These are phyloP conservation scores for Syncephalis fuscata DNA, from an alignment of 371 early-diverging fungal genomes.

Conservation along the genomic window DNA sequence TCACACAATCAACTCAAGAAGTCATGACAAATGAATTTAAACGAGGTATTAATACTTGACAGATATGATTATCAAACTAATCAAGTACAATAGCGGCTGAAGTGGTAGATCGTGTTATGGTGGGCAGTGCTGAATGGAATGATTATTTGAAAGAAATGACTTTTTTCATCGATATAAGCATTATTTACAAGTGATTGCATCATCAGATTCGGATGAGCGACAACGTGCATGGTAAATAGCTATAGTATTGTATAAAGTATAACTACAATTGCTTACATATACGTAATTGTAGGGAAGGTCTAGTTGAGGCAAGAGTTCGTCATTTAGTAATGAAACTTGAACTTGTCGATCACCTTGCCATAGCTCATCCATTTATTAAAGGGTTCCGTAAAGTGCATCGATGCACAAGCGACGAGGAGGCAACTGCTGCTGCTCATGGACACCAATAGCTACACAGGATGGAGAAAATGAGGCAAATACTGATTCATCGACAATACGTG, in stretches of 20 bases:
- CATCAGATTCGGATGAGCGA: slow-evolving; percentile 50
- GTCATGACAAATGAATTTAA: slow-evolving; percentile 82
- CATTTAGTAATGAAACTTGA: slow-evolving; percentile 84
- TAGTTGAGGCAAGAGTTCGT: slow-evolving; percentile 89
- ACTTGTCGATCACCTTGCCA: slow-evolving; percentile 46
- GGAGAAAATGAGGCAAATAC: slow-evolving; percentile 12
- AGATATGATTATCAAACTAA: no score
- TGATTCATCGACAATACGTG: slow-evolving; percentile 11
- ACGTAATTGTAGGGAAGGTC: slow-evolving; percentile 56
- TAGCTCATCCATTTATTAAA: slow-evolving; percentile 88
- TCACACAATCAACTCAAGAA: slow-evolving; percentile 74
- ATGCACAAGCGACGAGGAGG: slow-evolving; percentile 47
- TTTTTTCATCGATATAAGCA: slow-evolving; percentile 86
- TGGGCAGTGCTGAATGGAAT: slow-evolving; percentile 42
- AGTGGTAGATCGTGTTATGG: slow-evolving; percentile 52
- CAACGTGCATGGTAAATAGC: slow-evolving; percentile 48
- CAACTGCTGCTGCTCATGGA: slow-evolving; percentile 42
- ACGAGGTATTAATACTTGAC: slow-evolving; percentile 25
- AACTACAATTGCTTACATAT: slow-evolving; percentile 1
- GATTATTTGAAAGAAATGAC: slow-evolving; percentile 72
- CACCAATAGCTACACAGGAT: slow-evolving; percentile 8
- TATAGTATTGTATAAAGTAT: slow-evolving; percentile 1
- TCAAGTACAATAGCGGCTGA: slow-evolving; percentile 29
- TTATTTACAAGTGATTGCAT: slow-evolving; percentile 84
- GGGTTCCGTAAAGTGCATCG: slow-evolving; percentile 52